phyloP scores from a whole-genome alignment of 176 grass and related monocot genomes.

The Oryza rufipogon region DNA sequence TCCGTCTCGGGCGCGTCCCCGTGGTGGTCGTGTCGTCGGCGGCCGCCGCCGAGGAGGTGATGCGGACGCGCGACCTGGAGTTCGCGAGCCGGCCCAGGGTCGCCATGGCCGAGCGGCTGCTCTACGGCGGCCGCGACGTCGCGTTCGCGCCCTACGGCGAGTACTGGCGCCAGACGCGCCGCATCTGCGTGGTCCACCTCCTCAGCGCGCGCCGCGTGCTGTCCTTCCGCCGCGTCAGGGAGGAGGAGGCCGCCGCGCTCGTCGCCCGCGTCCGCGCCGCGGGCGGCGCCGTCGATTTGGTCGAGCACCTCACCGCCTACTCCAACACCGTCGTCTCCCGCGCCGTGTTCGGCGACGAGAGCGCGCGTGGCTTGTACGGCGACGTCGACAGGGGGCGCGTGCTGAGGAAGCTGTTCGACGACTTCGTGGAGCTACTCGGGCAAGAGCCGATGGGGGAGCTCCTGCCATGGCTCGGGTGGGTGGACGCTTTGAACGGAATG shows the following conservation, averaged over 20 bases:
- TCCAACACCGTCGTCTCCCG: neutral
- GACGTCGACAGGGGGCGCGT: neutral
- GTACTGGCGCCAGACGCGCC: constrained; percentile 59
- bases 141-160: constrained; percentile 64
- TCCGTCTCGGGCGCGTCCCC: constrained; percentile 49
- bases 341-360: constrained; percentile 24
- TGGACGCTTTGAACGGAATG: constrained; percentile 36
- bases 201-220: constrained; percentile 33
- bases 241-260: constrained; percentile 34
- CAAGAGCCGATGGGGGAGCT: constrained; percentile 28
- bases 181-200: constrained; percentile 55
- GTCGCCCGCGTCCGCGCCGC: neutral
- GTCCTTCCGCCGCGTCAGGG: constrained; percentile 38
- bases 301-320: neutral
- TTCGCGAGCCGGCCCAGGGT: constrained; percentile 44
- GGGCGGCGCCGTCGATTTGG: too few species aligned
- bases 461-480: constrained; percentile 48
- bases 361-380: neutral
- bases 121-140: constrained; percentile 51
- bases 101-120: constrained; percentile 35
- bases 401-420: constrained; percentile 12
- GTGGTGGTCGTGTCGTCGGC: constrained; percentile 58
- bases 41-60: constrained; percentile 46
- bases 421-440: neutral
- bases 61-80: constrained; percentile 49